Conservation (phyloP, 2,329 filamentous ascomycete genomes). For the Arachnopeziza araneosa region DNA sequence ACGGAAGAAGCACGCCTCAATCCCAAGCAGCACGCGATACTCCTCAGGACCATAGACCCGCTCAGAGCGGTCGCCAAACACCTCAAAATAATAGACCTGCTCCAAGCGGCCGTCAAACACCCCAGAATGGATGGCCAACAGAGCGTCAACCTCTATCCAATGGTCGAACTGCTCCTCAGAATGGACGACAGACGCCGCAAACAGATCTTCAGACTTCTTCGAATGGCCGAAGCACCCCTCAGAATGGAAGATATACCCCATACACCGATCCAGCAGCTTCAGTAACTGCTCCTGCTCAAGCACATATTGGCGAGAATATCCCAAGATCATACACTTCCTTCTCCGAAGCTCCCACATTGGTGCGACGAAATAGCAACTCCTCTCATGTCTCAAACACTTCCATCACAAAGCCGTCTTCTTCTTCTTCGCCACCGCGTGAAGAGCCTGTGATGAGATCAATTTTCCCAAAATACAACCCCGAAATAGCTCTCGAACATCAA, state of each 20-base stretch:
- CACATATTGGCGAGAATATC: constrained; percentile 22
- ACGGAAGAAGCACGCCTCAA: not conserved
- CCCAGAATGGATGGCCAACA: not conserved
- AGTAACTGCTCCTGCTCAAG: constrained; percentile 16
- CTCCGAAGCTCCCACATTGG: constrained; percentile 45
- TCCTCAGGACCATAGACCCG: not conserved
- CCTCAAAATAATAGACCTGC: not conserved
- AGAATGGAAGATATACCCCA: not conserved
- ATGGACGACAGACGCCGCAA: not conserved
- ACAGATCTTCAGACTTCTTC: not conserved
- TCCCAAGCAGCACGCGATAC: not conserved
- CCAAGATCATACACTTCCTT: constrained; percentile 46
- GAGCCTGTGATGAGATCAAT: constrained; percentile 59
- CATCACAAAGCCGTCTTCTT: constrained; percentile 45
- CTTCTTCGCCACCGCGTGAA: constrained; percentile 22
- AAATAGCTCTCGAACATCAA: constrained; percentile 60
- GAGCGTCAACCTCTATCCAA: not conserved
- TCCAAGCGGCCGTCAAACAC: not conserved
- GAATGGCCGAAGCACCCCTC: not conserved
- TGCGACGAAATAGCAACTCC: constrained; percentile 43
- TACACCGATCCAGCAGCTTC: not conserved
- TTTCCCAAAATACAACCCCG: constrained; percentile 69
- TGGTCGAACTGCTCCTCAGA: not conserved
- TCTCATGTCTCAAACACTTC: constrained; percentile 46
- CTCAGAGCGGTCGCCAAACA: not conserved